phyloP scores from a whole-genome alignment of 345 rosid genomes.

The Leavenworthia alabamica region DNA sequence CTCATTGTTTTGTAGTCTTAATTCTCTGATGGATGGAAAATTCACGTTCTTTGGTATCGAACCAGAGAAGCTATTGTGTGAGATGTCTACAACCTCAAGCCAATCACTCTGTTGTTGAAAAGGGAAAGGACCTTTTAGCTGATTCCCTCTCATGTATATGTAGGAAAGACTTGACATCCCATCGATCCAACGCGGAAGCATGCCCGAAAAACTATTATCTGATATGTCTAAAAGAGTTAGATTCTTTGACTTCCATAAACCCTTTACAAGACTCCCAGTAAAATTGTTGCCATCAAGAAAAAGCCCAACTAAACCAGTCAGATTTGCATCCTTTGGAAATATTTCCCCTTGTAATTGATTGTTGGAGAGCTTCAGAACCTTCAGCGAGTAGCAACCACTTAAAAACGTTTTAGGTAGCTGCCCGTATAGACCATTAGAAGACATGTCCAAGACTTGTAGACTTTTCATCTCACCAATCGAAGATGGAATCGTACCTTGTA shows the following conservation, averaged over 20 bases:
- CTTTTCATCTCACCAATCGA: conserved; percentile 6
- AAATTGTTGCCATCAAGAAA: conserved; percentile 18
- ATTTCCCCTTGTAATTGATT: conserved; percentile 13
- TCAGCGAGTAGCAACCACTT: neutral
- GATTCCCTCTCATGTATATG: conserved; percentile 11
- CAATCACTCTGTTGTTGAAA: conserved; percentile 41
- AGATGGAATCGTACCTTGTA: conserved; percentile 5
- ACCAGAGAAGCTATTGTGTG: conserved; percentile 52
- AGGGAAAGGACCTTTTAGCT: conserved; percentile 36
- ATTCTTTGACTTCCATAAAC: neutral
- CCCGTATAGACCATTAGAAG: neutral
- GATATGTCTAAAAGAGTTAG: conserved; percentile 6
- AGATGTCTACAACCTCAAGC: conserved; percentile 48
- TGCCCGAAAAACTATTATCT: neutral
- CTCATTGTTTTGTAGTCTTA: conserved; percentile 28
- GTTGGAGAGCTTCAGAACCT: neutral
- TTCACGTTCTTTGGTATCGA: conserved; percentile 53
- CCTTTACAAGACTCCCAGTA: conserved; percentile 6
- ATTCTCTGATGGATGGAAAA: conserved; percentile 19
- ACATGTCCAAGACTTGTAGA: neutral
- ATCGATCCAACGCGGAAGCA: conserved; percentile 8
- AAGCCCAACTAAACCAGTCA: neutral
- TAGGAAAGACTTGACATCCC: neutral
- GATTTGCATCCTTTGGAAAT: conserved; percentile 5
- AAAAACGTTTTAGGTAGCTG: neutral